Base-by-base conservation (phyloP, 495 filamentous ascomycete genomes). In the Baudoinia panamericana region DNA sequence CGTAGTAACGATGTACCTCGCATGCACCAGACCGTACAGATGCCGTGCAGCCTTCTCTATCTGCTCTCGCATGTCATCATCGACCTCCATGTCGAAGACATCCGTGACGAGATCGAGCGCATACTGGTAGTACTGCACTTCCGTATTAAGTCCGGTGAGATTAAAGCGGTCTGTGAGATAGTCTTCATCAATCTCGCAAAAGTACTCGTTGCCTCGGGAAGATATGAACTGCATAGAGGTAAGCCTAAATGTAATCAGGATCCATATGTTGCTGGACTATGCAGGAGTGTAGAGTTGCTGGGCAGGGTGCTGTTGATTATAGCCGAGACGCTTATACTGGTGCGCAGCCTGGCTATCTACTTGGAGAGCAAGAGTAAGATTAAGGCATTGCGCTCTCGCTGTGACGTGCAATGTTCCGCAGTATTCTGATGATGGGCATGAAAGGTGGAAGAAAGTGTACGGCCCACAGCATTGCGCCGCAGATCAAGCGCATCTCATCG, bases 131-230 rank as follows among this genome's bases (percentile, higher is more conserved):
- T 96, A 93, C 45, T 90, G 80, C 4, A 99, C 90, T 58, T 99
- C 90, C 23, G 85, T 84, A 60, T 96, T 95, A 23, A 99, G 73
- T 29, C 88, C 90, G 9, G 90, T 99, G 23, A 99, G 69, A 60
- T 99, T 99, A 70, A 99, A 99, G 28, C 90, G 80, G 59, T 99
- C 90, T 36, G 88, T 96, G 13, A 99, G 69, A 58, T 99, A 99
- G 46, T 99, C 90, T 59, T 99, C 90, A 59, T 99, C 90, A 45
- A 99, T 95, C 54, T 99, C 90, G 70, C 90, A 99, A 51, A 95
- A 99, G 63, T 99, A 99, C 58, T 99, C 90, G 64, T 99, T 95
- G 45, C 90, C 90, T 15, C 90, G 76, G 4, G 86, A 93, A 1
- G 86, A 93, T 45, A 95, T 93, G 66, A 99, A 99, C 90, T 93